Base-by-base conservation (phyloP, 805 yeast species). In the Brettanomyces nanus region DNA sequence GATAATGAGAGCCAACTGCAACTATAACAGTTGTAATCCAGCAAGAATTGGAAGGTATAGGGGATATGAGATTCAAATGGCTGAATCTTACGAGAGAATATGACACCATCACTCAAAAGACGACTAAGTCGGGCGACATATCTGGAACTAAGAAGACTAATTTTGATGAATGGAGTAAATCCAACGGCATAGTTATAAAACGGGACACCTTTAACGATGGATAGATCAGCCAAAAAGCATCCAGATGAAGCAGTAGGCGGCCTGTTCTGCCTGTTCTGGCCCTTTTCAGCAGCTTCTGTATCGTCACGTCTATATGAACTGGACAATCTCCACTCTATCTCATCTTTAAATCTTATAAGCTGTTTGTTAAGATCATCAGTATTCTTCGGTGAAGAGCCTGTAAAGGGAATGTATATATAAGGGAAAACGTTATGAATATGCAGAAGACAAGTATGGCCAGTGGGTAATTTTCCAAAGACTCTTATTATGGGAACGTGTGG, bases 361-460 rank as follows among this genome's bases (percentile, higher is more conserved):
- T 64, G 63, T 14, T 53, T 51, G 10, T 51, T 40, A 5, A 64
- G 47, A 2, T 45, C 47, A 4, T 45, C 40, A 4, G 59, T 43
- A 9, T 42, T 38, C 15, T 43, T 41, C 35, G 41, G 31, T 5
- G 40, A 37, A 1, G 58, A 52, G 1, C 77, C 81, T 31, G 63
- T 65, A 50, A 80, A 80, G 26, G 73, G 75, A 2, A 89, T 64
- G 52, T 71, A 87, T 2, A 90, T 46, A 52, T 90, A 92, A 0
- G 97, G 98, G 45, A 69, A 85, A 15, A 74, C 73, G 28, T 90
- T 89, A 61, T 89, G 97, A 7, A 92, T 62, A 55, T 92, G 96
- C 1, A 82, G 71, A 11, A 73, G 47, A 9, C 69, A 67, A 21
- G 74, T 72, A 46, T 74, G 76, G 0, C 86, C 84, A 0, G 77